A percentile compares a stretch with the other conserved stretches of the same genome.
Conservation (phyloP, 768 basidiomycete genomes). For the Podaxis sp. region DNA sequence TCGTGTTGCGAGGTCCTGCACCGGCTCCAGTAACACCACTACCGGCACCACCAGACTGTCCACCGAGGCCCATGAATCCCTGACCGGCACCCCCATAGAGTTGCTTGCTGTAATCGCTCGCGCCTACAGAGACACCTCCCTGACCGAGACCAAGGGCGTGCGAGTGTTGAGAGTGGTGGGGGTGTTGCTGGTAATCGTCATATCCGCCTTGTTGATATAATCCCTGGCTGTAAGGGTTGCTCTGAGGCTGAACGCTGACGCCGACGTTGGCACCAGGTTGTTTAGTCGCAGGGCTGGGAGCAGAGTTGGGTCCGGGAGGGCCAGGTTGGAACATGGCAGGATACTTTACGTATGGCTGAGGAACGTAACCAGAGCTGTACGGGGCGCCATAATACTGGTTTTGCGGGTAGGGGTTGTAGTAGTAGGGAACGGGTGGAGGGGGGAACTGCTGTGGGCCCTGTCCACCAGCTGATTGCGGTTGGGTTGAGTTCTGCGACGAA, state of each 20-base stretch:
- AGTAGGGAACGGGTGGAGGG: conserved; percentile 51
- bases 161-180: conserved; percentile 47
- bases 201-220: conserved; percentile 53
- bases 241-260: conserved; percentile 40
- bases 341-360: conserved; percentile 74
- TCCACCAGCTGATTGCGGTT: conserved; percentile 54
- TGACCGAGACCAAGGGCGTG: conserved; percentile 41
- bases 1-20: conserved; percentile 45
- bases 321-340: conserved; percentile 72
- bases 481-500: conserved; percentile 44
- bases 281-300: conserved; percentile 61
- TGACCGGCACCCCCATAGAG: conserved; percentile 44
- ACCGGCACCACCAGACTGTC: conserved; percentile 34
- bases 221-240: conserved; percentile 58
- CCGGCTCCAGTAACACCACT: conserved; percentile 33
- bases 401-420: conserved; percentile 63
- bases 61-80: conserved; percentile 65
- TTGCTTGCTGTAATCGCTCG: conserved; percentile 40
- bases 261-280: conserved; percentile 55
- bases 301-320: conserved; percentile 63
- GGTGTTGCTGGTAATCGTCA: conserved; percentile 48
- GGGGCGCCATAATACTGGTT: conserved; percentile 75
- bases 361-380: conserved; percentile 56
- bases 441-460: conserved; percentile 70
- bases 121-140: conserved; percentile 31